phyloP scores from a whole-genome alignment of 257 asterid species.

The Przewalskia tangutica region DNA sequence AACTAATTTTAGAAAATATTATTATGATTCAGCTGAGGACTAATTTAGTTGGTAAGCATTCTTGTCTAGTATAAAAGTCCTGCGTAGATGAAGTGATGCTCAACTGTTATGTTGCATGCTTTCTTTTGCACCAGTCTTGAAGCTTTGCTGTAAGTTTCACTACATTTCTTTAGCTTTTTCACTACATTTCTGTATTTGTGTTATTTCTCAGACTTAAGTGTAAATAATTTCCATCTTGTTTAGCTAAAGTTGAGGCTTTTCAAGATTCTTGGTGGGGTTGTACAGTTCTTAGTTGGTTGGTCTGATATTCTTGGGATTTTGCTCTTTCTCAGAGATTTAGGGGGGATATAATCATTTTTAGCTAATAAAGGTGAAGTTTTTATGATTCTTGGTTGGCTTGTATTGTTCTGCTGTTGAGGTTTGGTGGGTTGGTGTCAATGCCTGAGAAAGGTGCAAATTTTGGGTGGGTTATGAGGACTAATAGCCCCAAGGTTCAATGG shows the following conservation, averaged over 20 bases:
- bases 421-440: constrained; percentile 17
- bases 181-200: neutral
- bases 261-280: neutral
- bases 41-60: too few relatives aligned
- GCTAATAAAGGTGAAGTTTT: neutral
- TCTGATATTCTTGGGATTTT: neutral
- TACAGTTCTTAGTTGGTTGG: neutral
- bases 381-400: neutral
- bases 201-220: neutral
- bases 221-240: neutral
- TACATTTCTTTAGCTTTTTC: neutral
- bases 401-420: neutral
- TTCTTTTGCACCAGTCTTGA: neutral
- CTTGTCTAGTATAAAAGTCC: too few relatives aligned
- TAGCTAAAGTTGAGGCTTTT: neutral
- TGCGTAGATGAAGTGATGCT: neutral
- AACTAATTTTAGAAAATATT: neutral
- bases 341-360: neutral
- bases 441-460: constrained; percentile 40
- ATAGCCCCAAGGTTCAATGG: constrained; percentile 36
- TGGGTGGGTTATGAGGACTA: constrained; percentile 43
- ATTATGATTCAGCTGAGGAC: neutral
- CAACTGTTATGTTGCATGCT: neutral
- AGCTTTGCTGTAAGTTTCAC: neutral
- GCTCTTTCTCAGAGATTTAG: neutral